Evolutionary conservation across 495 filamentous ascomycete genomes (phyloP), one percentile per base, ranked within the genome.

Genomic region (Staphylotrichum longicolle): DNA sequence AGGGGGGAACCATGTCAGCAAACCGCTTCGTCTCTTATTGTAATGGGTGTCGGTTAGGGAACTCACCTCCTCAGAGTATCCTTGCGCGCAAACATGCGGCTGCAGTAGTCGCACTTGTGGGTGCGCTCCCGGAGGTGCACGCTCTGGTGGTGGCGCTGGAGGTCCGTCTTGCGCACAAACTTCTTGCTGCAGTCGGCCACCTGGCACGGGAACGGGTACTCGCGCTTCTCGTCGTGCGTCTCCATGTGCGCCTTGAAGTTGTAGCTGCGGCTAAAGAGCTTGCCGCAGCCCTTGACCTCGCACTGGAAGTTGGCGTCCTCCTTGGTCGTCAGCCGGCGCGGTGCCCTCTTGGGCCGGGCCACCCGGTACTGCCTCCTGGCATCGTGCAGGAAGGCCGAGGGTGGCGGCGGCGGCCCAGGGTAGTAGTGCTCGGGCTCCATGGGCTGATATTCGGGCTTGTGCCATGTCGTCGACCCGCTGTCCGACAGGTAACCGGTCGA

Each of bases 201-300:
- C 11, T 71, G 74, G 74, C 93, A 98, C 5, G 79, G 75, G 72
- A 90, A 86, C 1, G 85, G 85, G 66, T 88, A 86, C 63, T 84
- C 85, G 54, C 85, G 80, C 53, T 81, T 82, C 3, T 92, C 88
- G 72, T 96, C 86, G 74, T 98, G 93, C 7, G 85, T 93, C 69
- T 94, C 91, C 80, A 94, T 82, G 73, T 98, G 93, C 57, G 90
- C 87, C 69, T 89, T 91, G 74, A 88, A 91, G 76, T 98, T 98
- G 76, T 93, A 97, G 68, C 85, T 88, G 55, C 93, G 77, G 62
- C 90, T 90, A 70, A 97, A 98, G 7, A 86, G 81, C 74, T 86
- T 87, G 30, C 87, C 87, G 72, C 93, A 98, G 14, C 81, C 80
- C 70, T 81, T 79, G 10, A 86, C 73, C 32, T 83, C 77, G 71